These are phyloP conservation scores for Pseudevernia furfuracea DNA, from an alignment of 495 filamentous ascomycete species.

Conservation along the genomic window DNA sequence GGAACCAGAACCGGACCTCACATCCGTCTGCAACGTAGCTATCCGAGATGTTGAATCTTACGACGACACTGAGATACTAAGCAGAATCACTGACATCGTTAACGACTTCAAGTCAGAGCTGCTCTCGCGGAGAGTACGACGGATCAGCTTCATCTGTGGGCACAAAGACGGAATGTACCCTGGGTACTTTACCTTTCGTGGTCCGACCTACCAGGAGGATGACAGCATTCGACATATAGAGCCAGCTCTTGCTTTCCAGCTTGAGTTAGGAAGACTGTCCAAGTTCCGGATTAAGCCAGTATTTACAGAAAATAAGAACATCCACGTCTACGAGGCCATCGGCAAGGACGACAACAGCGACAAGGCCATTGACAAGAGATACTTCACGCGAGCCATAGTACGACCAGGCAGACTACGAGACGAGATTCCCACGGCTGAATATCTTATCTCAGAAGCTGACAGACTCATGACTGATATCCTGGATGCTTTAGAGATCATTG, in stretches of 20 bases:
- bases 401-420: conserved; percentile 87
- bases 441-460: conserved; percentile 94
- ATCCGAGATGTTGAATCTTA: conserved; percentile 81
- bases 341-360: conserved; percentile 91
- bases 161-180: conserved; percentile 92
- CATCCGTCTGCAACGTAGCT: conserved; percentile 84
- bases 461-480: conserved; percentile 95
- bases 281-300: conserved; percentile 98
- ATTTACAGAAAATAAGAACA: conserved; percentile 97
- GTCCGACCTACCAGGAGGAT: conserved; percentile 81
- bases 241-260: conserved; percentile 94
- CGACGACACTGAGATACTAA: conserved; percentile 73
- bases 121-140: conserved; percentile 68
- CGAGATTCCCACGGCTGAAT: conserved; percentile 94
- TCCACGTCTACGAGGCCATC: conserved; percentile 94
- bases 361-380: conserved; percentile 66
- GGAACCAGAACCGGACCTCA: conserved; percentile 53
- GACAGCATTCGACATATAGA: conserved; percentile 94
- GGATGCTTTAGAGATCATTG: conserved; percentile 94
- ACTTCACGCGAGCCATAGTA: conserved; percentile 93
- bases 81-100: conserved; percentile 64
- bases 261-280: conserved; percentile 84
- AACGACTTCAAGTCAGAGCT: conserved; percentile 80
- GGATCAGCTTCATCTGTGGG: conserved; percentile 93
- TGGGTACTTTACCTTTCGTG: conserved; percentile 96